Evolutionary conservation across 495 filamentous ascomycete species (phyloP).

Genomic region (Filosporella fistucella): DNA sequence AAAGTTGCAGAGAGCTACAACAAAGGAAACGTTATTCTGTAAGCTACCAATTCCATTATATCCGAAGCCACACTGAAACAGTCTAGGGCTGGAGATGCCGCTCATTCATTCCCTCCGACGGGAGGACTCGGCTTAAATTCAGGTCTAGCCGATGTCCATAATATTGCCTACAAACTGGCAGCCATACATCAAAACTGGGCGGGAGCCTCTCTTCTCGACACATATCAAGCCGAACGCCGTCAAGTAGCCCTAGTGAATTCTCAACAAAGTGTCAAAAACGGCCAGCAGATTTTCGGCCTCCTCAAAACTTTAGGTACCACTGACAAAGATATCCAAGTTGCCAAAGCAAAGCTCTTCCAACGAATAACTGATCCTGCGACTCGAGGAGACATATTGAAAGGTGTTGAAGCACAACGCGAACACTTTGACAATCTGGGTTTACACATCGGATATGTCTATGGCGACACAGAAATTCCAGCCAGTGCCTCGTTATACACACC

Average conservation of each 20-base stretch:
- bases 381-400: slow-evolving; percentile 21
- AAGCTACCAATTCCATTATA: slow-evolving; percentile 5
- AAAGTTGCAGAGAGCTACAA: slow-evolving; percentile 34
- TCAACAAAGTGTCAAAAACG: slow-evolving; percentile 34
- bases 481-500: slow-evolving; percentile 26
- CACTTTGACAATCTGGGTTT: slow-evolving; percentile 35
- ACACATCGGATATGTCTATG: slow-evolving; percentile 35
- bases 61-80: not conserved
- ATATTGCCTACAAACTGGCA: slow-evolving; percentile 31
- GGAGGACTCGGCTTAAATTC: slow-evolving; percentile 34
- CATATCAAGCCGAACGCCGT: slow-evolving; percentile 30
- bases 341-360: slow-evolving; percentile 26
- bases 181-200: slow-evolving; percentile 22
- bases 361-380: slow-evolving; percentile 24
- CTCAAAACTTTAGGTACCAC: slow-evolving; percentile 30
- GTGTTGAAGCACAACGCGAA: slow-evolving; percentile 31
- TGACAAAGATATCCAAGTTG: slow-evolving; percentile 20
- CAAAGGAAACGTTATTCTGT: slow-evolving; percentile 32
- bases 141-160: slow-evolving; percentile 26
- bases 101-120: slow-evolving; percentile 29
- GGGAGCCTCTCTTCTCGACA: slow-evolving; percentile 22
- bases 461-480: slow-evolving; percentile 22
- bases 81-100: slow-evolving; percentile 25
- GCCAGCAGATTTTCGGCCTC: slow-evolving; percentile 29
- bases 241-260: slow-evolving; percentile 32